Base-by-base conservation (phyloP, 805 yeast species). In the Candida morakotiae region DNA sequence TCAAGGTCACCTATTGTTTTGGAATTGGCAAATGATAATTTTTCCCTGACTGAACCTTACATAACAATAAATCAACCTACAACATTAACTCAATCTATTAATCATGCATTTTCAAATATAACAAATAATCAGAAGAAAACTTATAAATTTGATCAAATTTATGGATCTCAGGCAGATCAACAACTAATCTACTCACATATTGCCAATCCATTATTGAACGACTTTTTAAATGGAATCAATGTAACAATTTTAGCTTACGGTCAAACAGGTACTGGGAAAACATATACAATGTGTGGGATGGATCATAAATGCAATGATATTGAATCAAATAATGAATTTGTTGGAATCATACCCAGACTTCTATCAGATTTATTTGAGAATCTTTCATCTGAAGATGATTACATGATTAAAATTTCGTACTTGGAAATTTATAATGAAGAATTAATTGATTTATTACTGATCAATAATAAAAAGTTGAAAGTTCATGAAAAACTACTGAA, bases 221-320 rank as follows among this genome's bases (percentile, higher is more conserved):
- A 91, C 15, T 83, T 81, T 53, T 43, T 74, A 34, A 53, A 56
- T 33, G 81, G 82, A 11, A 69, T 58, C 45, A 87, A 86, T 53
- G 87, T 88, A 46, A 83, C 95, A 0, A 72, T 87, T 20, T 69
- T 87, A 46, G 95, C 93, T 0, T 77, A 77, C 51, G 82, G 82
- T 16, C 94, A 87, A 71, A 87, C 95, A 0, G 93, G 95, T 1
- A 84, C 95, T 0, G 95, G 95, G 18, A 87, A 87, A 51, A 87
- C 96, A 0, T 79, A 79, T 53, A 75, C 82, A 1, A 77, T 77
- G 93, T 77, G 75, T 53, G 81, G 82, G 7, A 31, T 21, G 3
- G 71, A 69, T 21, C 23, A 35, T 5, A 19, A 29, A 10, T 25
- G 28, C 13, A 24, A 11, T 2, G 20, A 26, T 8, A 27, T 38